A percentile compares a stretch with the other conserved stretches of the same genome.
These are phyloP conservation scores for Hagleromyces aurorensis DNA, from an alignment of 805 yeast species.

Conservation along the genomic window DNA sequence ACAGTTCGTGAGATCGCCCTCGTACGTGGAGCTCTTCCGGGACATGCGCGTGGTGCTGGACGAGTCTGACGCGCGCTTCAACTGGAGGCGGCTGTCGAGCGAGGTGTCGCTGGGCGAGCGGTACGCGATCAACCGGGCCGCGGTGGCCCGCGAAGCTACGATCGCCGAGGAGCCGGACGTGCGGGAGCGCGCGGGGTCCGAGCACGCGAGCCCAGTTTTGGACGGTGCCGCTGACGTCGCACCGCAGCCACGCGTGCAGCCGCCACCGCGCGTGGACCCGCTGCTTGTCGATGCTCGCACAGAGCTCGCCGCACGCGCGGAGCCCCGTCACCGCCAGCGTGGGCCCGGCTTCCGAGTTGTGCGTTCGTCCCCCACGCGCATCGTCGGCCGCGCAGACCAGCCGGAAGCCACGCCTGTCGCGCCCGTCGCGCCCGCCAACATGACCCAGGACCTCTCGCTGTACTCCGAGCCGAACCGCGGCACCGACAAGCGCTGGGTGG, in stretches of 20 bases:
- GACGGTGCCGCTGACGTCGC: too few relatives aligned
- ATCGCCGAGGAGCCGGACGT: too few relatives aligned
- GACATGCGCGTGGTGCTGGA: conserved; percentile 28
- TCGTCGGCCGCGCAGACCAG: conserved; percentile 5
- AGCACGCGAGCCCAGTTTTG: too few relatives aligned
- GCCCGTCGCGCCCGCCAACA: conserved; percentile 6
- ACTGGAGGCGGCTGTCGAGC: conserved; percentile 26
- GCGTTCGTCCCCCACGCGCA: conserved; percentile 18
- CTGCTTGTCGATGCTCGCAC: too few relatives aligned
- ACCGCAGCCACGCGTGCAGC: too few relatives aligned
- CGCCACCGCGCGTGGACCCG: too few relatives aligned
- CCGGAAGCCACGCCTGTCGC: too few relatives aligned
- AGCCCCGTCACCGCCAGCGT: too few relatives aligned
- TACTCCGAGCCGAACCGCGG: conserved; percentile 12
- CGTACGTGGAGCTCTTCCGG: conserved; percentile 26
- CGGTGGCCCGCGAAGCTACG: too few relatives aligned
- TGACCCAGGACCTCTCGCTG: conserved; percentile 13
- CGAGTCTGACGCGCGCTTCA: conserved; percentile 26
- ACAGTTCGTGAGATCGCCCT: conserved; percentile 22
- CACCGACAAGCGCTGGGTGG: conserved; percentile 15
- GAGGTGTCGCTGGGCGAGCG: conserved; percentile 13
- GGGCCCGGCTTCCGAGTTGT: conserved; percentile 19
- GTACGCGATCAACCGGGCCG: conserved; percentile 1
- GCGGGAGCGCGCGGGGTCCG: too few relatives aligned
- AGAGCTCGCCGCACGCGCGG: too few relatives aligned